phyloP scores from a whole-genome alignment of 345 rosid species.

The Erodium maritimum region DNA sequence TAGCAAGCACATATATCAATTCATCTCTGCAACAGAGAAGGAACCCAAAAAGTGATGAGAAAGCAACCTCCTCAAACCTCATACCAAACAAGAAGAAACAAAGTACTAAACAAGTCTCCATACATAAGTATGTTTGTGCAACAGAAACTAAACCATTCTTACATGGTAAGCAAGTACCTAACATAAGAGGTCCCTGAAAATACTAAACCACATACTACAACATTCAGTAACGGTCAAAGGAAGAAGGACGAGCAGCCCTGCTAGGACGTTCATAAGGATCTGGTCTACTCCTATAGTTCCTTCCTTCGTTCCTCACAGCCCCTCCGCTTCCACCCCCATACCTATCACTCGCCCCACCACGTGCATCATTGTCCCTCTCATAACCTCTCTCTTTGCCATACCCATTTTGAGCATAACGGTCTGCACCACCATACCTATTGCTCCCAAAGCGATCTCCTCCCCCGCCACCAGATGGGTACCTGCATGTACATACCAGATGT shows the following conservation, averaged over 20 bases:
- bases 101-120: too few species aligned
- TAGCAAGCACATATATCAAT: too few species aligned
- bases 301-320: slow-evolving; percentile 47
- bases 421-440: slow-evolving; percentile 59
- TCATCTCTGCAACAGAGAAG: too few species aligned
- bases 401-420: slow-evolving; percentile 56
- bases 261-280: slow-evolving; percentile 78
- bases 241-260: slow-evolving; percentile 54
- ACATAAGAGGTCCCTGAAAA: too few species aligned
- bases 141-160: too few species aligned
- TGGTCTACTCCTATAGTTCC: slow-evolving; percentile 59
- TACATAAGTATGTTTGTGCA: too few species aligned
- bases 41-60: too few species aligned
- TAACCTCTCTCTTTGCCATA: slow-evolving; percentile 66
- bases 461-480: slow-evolving; percentile 53
- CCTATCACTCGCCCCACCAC: slow-evolving; percentile 60
- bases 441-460: slow-evolving; percentile 66
- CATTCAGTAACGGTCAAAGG: slow-evolving; percentile 62
- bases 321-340: slow-evolving; percentile 66
- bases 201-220: too few species aligned
- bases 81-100: too few species aligned
- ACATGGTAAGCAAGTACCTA: too few species aligned
- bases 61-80: too few species aligned
- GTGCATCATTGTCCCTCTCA: slow-evolving; percentile 53
- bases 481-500: slow-evolving; percentile 16